A percentile compares a stretch with the other conserved stretches of the same genome.
phyloP scores from a whole-genome alignment of 257 asterid species.

The Voacanga thouarsii region DNA sequence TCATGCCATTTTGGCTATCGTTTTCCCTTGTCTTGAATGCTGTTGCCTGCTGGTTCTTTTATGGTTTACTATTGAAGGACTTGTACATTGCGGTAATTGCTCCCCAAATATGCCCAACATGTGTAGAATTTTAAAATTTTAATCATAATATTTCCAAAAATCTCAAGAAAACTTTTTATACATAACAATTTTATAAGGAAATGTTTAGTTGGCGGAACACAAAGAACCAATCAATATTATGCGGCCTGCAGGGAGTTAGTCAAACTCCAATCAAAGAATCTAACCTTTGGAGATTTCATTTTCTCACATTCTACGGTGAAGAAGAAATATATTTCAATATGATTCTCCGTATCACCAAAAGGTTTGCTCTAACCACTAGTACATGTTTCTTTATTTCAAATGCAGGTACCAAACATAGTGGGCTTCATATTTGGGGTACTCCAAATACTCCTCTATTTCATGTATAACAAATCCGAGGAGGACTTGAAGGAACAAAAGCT shows the following conservation, averaged over 20 bases:
- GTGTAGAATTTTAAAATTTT: too few species aligned
- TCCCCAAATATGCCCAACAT: not conserved
- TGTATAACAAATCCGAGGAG: slow-evolving; percentile 33
- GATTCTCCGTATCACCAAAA: too few species aligned
- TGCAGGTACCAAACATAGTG: slow-evolving; percentile 46
- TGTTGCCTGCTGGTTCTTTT: slow-evolving; percentile 56
- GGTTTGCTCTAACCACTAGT: not conserved
- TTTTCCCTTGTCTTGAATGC: slow-evolving; percentile 42
- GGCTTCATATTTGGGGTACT: slow-evolving; percentile 53
- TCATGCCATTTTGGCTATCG: slow-evolving; percentile 50
- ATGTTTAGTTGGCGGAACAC: too few species aligned
- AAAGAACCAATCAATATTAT: too few species aligned
- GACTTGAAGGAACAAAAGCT: slow-evolving; percentile 19
- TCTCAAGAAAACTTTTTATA: too few species aligned
- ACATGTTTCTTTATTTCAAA: not conserved
- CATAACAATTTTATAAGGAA: too few species aligned
- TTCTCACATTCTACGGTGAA: too few species aligned
- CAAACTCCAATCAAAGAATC: too few species aligned
- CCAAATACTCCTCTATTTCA: slow-evolving; percentile 42
- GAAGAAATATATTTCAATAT: too few species aligned
- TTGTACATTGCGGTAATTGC: slow-evolving; percentile 41
- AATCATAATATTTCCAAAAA: too few species aligned
- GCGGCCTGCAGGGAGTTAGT: too few species aligned
- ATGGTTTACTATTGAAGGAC: slow-evolving; percentile 58
- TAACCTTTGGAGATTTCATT: too few species aligned